Percentiles rank a stretch among this genome's conserved stretches.
These are phyloP conservation scores for Boeremia lycopersici DNA, from an alignment of 2,329 filamentous ascomycete genomes.

Conservation along the genomic window DNA sequence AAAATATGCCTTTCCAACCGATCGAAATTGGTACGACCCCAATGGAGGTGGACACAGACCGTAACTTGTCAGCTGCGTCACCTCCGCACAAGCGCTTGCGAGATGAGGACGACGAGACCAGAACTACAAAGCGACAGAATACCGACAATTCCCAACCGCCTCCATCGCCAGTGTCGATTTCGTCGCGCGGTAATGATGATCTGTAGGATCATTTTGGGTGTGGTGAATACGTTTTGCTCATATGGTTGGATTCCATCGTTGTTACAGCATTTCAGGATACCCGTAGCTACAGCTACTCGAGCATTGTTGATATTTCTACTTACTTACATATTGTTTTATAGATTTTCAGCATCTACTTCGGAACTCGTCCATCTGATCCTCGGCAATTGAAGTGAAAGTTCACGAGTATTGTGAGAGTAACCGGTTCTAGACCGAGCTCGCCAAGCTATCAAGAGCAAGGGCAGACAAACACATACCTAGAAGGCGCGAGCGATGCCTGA, in stretches of 20 bases:
- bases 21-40: neutral
- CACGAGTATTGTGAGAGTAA: too few species aligned
- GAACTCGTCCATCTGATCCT: neutral
- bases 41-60: conserved; percentile 7
- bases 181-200: conserved; percentile 17
- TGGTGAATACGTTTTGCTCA: neutral
- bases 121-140: conserved; percentile 27
- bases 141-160: conserved; percentile 28
- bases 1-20: conserved; percentile 10
- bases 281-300: conserved; percentile 11
- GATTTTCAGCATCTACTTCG: too few species aligned
- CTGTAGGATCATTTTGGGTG: neutral
- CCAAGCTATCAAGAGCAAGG: neutral
- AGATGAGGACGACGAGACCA: conserved; percentile 20
- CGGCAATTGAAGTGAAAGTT: neutral
- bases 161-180: conserved; percentile 35
- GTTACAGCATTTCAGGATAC: conserved; percentile 6
- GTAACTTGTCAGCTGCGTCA: conserved; percentile 5
- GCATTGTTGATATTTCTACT: neutral
- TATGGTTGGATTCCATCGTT: neutral
- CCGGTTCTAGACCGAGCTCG: neutral
- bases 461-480: neutral
- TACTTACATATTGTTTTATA: neutral
- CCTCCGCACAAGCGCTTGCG: conserved; percentile 26
- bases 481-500: neutral